Conservation (phyloP, 1,139 yeast species). For the Yamadazyma dendronema region DNA sequence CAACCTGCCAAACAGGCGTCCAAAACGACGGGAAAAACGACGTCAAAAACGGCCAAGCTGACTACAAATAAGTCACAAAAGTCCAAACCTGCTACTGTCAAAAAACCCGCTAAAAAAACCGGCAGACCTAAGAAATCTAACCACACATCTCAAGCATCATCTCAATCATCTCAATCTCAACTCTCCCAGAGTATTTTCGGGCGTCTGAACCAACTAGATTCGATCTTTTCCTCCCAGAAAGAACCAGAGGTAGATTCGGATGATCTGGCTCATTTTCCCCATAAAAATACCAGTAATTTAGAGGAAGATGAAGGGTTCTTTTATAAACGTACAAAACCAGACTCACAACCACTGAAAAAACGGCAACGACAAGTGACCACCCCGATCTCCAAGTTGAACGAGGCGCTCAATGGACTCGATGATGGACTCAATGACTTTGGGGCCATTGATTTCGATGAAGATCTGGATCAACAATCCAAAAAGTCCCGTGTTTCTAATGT, state of each 20-base stretch:
- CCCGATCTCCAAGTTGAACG: constrained; percentile 26
- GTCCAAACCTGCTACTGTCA: not conserved
- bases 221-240: constrained; percentile 21
- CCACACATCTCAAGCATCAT: constrained; percentile 3
- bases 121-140: not conserved
- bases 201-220: constrained; percentile 27
- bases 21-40: not conserved
- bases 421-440: constrained; percentile 16
- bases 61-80: not conserved
- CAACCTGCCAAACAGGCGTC: not conserved
- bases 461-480: not conserved
- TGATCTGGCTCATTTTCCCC: not conserved
- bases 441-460: constrained; percentile 12
- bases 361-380: constrained; percentile 21
- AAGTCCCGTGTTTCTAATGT: constrained; percentile 1
- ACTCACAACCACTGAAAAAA: constrained; percentile 6
- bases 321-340: constrained; percentile 31
- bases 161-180: constrained; percentile 3
- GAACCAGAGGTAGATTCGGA: constrained; percentile 2
- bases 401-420: constrained; percentile 22
- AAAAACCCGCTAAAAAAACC: not conserved
- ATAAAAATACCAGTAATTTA: constrained; percentile 14
- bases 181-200: constrained; percentile 15
- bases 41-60: not conserved
- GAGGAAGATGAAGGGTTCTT: constrained; percentile 50